These are phyloP conservation scores for Cryptococcus deneoformans DNA, from an alignment of 1,284 basidiomycete genomes.

Conservation along the genomic window DNA sequence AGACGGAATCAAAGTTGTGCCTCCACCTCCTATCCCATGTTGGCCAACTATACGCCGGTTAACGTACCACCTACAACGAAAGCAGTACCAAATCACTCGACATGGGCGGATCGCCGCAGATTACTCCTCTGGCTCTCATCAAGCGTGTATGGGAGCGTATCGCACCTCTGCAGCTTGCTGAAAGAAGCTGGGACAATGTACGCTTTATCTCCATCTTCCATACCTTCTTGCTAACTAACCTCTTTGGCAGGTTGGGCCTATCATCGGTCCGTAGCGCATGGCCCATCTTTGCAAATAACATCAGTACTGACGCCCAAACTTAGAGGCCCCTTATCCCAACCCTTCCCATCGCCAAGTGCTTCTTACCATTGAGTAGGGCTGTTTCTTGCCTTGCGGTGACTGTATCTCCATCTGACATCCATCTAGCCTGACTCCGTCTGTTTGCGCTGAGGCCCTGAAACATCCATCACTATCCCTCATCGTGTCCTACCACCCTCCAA, in stretches of 20 bases:
- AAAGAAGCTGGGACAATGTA: conserved; percentile 83
- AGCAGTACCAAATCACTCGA: no score
- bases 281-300: background rate
- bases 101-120: conserved; percentile 9
- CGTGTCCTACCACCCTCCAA: conserved; percentile 84
- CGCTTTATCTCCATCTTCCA: conserved; percentile 35
- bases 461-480: conserved; percentile 61
- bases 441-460: conserved; percentile 69
- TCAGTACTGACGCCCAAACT: background rate
- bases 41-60: no score
- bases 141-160: conserved; percentile 58
- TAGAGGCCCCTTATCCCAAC: conserved; percentile 69
- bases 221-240: background rate
- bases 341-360: conserved; percentile 63
- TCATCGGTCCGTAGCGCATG: conserved; percentile 59
- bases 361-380: conserved; percentile 76
- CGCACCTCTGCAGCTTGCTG: conserved; percentile 78
- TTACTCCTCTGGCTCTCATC: conserved; percentile 37
- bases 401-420: background rate
- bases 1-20: no score
- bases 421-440: conserved; percentile 70
- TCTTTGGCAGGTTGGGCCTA: conserved; percentile 66
- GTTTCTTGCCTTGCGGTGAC: background rate
- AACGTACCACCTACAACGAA: no score
- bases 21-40: no score